Evolutionary conservation across 768 basidiomycete genomes (phyloP).

Genomic region (Russula brevipes): DNA sequence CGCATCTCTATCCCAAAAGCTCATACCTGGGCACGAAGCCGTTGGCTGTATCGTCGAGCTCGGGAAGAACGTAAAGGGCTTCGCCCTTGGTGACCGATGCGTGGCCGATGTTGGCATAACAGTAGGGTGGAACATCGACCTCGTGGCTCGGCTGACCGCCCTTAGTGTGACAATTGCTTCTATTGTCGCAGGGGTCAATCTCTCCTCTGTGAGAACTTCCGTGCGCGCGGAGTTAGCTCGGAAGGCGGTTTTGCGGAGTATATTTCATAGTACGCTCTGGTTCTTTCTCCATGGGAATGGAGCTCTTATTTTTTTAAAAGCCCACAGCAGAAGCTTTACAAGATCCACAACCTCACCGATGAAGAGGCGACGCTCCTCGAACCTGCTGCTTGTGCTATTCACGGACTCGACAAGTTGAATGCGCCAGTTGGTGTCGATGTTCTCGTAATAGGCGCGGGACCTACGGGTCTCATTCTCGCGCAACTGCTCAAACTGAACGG

Average conservation of each 20-base stretch:
- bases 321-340: slow-evolving; percentile 73
- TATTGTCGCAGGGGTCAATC: slow-evolving; percentile 82
- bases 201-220: slow-evolving; percentile 81
- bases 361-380: slow-evolving; percentile 86
- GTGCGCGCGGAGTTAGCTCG: slow-evolving; percentile 69
- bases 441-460: slow-evolving; percentile 84
- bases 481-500: slow-evolving; percentile 87
- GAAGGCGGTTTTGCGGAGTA: slow-evolving; percentile 91
- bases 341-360: slow-evolving; percentile 80
- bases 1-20: slow-evolving; percentile 32
- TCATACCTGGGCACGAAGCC: slow-evolving; percentile 71
- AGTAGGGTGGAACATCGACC: slow-evolving; percentile 37
- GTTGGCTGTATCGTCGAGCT: slow-evolving; percentile 69
- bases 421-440: slow-evolving; percentile 81
- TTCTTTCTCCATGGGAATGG: background rate
- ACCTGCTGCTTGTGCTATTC: slow-evolving; percentile 87
- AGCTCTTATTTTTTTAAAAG: slow-evolving; percentile 32
- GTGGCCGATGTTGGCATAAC: slow-evolving; percentile 77
- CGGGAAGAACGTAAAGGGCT: slow-evolving; percentile 76
- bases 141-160: background rate
- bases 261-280: slow-evolving; percentile 61
- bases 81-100: slow-evolving; percentile 72
- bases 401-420: slow-evolving; percentile 83
- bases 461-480: slow-evolving; percentile 85
- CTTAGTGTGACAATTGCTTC: slow-evolving; percentile 77